Evolutionary conservation across 331 rosid species (phyloP), one percentile per base, ranked within the genome.

Genomic region (Cydonia oblonga): DNA sequence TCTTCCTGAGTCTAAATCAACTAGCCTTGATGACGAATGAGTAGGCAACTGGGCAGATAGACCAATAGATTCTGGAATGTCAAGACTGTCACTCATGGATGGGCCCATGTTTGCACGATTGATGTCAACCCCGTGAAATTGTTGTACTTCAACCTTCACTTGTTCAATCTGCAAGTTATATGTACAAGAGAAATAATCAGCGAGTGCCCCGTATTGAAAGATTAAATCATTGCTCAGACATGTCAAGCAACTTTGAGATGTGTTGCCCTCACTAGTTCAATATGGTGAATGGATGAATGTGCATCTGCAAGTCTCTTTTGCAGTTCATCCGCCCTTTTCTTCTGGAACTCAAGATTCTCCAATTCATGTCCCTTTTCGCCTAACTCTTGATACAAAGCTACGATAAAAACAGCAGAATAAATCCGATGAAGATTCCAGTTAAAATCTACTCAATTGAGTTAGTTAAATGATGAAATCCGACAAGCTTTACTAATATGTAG

Each of bases 1-100:
- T 79, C 86, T 83, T 64, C 91, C 80, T 0, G 75, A 69, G 80
- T 89, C 96, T 62, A 91, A 67, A 78, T 95, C 98, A 73, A 89
- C 87, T 57, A 95, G 96, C 83, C 87, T 88, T 35, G 87, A 75
- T 7, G 89, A 78, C 15, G 96, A 83, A 26, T 70, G 82, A 63
- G 81, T 74, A 1, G 96, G 92, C 64, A 77, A 24, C 5, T 90
- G 85, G 42, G 91, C 79, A 7, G 88, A 73, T 61, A 89, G 78
- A 76, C 99, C 99, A 68, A 95, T 54, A 28, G 99, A 95, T 88
- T 89, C 99, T 42, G 97, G 97, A 74, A 95, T 91, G 81, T 95
- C 97, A 20, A 95, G 93, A 79, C 88, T 82, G 64, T 76, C 81
- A 20, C 81, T 84, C 78, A 76, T 69, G 24, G 96, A 69, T 7